A percentile compares a stretch with the other conserved stretches of the same genome.
phyloP scores from a whole-genome alignment of 1,284 basidiomycete species.

The Coniophora puteana region DNA sequence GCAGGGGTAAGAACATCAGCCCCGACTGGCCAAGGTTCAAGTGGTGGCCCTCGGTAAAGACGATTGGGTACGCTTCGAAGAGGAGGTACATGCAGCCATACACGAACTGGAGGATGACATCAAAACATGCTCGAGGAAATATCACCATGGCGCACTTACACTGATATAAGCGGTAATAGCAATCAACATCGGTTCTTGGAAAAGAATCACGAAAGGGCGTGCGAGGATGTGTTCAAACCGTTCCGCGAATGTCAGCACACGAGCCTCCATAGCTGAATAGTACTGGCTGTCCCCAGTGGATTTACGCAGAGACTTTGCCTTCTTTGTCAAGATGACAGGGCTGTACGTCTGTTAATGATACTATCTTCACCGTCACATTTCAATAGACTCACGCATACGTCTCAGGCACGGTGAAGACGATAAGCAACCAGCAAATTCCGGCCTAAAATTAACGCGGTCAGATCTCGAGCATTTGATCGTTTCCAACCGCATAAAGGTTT shows the following conservation, averaged over 20 bases:
- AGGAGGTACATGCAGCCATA: slow-evolving; percentile 62
- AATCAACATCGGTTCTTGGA: slow-evolving; percentile 77
- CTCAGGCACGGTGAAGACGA: slow-evolving; percentile 73
- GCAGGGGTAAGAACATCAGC: slow-evolving; percentile 50
- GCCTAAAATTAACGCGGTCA: no score
- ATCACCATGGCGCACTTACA: slow-evolving; percentile 30
- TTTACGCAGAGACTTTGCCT: slow-evolving; percentile 38
- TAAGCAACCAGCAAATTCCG: slow-evolving; percentile 41
- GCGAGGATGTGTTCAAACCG: slow-evolving; percentile 46
- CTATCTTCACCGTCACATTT: neutral
- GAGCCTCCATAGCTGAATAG: slow-evolving; percentile 47
- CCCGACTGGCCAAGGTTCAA: slow-evolving; percentile 48
- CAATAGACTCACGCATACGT: slow-evolving; percentile 49
- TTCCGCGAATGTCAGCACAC: slow-evolving; percentile 35
- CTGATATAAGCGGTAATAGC: slow-evolving; percentile 68
- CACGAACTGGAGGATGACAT: slow-evolving; percentile 42
- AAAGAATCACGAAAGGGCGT: slow-evolving; percentile 66
- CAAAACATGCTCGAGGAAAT: slow-evolving; percentile 12
- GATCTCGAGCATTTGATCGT: slow-evolving; percentile 3
- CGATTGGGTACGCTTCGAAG: slow-evolving; percentile 58
- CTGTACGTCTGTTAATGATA: slow-evolving; percentile 21
- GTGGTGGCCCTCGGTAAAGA: slow-evolving; percentile 49
- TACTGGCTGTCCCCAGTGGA: slow-evolving; percentile 65
- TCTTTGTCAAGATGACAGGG: slow-evolving; percentile 51
- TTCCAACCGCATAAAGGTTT: slow-evolving; percentile 1